Percentiles rank a stretch among this genome's conserved stretches.
These are phyloP conservation scores for Isatis tinctoria DNA, from an alignment of 345 rosid genomes.

Conservation along the genomic window DNA sequence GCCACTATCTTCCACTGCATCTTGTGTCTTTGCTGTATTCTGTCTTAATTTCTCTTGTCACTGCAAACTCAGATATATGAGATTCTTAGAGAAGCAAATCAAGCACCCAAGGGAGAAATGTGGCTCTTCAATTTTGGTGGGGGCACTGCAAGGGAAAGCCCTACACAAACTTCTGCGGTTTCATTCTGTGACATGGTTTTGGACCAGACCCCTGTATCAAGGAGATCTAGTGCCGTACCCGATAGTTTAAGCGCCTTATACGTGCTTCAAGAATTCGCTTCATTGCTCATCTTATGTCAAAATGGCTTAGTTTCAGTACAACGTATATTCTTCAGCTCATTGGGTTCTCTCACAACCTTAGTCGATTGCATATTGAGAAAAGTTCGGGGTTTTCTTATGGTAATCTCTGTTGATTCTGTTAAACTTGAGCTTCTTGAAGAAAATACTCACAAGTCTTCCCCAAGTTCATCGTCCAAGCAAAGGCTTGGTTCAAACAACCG, in stretches of 20 bases:
- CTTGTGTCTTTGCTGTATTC: neutral
- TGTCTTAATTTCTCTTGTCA: neutral
- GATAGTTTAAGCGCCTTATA: constrained; percentile 44
- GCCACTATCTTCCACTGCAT: constrained; percentile 1
- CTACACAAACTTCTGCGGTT: constrained; percentile 27
- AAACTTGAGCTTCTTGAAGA: constrained; percentile 80
- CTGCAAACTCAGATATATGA: constrained; percentile 49
- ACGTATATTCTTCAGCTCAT: constrained; percentile 62
- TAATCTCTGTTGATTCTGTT: constrained; percentile 66
- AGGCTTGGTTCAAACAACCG: constrained; percentile 40
- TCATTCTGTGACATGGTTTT: constrained; percentile 21
- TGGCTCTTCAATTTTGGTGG: constrained; percentile 50
- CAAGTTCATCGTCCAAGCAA: constrained; percentile 55
- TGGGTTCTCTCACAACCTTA: constrained; percentile 55
- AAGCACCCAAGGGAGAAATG: constrained; percentile 38
- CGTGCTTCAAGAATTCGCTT: constrained; percentile 56
- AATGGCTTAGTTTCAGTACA: constrained; percentile 36
- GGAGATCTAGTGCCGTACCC: constrained; percentile 34
- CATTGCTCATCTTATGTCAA: constrained; percentile 38
- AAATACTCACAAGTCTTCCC: constrained; percentile 38
- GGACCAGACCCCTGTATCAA: constrained; percentile 24
- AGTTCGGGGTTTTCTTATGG: constrained; percentile 66
- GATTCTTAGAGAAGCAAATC: constrained; percentile 56
- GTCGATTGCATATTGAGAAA: constrained; percentile 70
- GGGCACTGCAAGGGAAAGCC: constrained; percentile 32